phyloP scores from a whole-genome alignment of 345 rosid species.

The Heritiera fomes region DNA sequence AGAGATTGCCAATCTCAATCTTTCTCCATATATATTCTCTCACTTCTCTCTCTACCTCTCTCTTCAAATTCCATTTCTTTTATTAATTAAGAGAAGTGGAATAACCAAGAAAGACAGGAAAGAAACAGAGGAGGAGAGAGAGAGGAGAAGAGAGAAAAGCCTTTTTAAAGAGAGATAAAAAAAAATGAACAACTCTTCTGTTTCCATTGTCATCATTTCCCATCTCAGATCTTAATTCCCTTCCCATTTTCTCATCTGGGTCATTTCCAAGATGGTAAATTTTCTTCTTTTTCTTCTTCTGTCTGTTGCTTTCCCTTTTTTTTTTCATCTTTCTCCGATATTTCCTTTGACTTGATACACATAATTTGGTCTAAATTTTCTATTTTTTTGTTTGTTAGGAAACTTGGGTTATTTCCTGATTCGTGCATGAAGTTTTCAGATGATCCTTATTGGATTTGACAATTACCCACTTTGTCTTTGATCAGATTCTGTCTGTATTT shows the following conservation, averaged over 20 bases:
- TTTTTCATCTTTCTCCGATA: background rate
- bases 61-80: constrained; percentile 59
- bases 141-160: constrained; percentile 33
- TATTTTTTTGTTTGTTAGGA: constrained; percentile 28
- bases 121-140: constrained; percentile 37
- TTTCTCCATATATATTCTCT: constrained; percentile 26
- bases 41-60: constrained; percentile 27
- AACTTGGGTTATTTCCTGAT: constrained; percentile 38
- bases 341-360: constrained; percentile 7
- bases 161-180: constrained; percentile 20
- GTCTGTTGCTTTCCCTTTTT: background rate
- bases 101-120: constrained; percentile 48
- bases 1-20: constrained; percentile 45
- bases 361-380: background rate
- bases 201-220: constrained; percentile 51
- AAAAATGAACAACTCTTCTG: constrained; percentile 48
- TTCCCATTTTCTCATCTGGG: constrained; percentile 25
- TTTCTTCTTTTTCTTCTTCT: background rate
- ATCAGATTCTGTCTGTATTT: constrained; percentile 59
- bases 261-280: constrained; percentile 2
- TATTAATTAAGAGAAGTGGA: constrained; percentile 58
- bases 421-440: constrained; percentile 45
- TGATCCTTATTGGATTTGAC: constrained; percentile 69
- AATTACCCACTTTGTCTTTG: constrained; percentile 43
- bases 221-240: constrained; percentile 76